Evolutionary conservation across 495 filamentous ascomycete genomes (phyloP).

Genomic region (Tuber melanosporum): DNA sequence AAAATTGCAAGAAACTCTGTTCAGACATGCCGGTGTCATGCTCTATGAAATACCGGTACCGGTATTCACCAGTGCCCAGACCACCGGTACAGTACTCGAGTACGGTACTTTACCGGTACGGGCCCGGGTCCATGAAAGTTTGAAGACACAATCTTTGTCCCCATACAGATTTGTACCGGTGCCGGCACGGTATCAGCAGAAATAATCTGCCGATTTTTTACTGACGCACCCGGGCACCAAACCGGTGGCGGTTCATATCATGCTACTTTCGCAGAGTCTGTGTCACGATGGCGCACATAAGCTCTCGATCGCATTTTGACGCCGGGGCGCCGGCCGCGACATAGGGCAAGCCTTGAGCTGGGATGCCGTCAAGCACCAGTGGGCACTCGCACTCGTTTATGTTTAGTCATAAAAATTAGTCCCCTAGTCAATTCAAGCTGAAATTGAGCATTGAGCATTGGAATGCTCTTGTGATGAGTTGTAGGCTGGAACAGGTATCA

Average conservation of each 20-base stretch:
- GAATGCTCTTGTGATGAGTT: not conserved
- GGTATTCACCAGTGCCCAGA: not conserved
- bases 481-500: not conserved
- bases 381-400: not conserved
- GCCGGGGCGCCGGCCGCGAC: too few relatives aligned
- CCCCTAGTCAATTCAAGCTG: not conserved
- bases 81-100: not conserved
- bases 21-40: too few relatives aligned
- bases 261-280: not conserved
- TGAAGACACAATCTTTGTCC: too few relatives aligned
- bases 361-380: not conserved
- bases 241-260: not conserved
- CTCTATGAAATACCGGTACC: not conserved
- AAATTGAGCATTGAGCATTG: not conserved
- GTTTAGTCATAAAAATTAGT: not conserved
- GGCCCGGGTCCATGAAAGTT: too few relatives aligned
- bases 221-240: too few relatives aligned
- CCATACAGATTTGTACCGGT: too few relatives aligned
- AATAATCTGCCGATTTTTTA: too few relatives aligned
- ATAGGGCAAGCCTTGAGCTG: not conserved
- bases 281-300: not conserved
- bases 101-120: not conserved
- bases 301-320: not conserved
- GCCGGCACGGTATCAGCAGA: too few relatives aligned
- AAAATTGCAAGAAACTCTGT: too few relatives aligned